A percentile compares a stretch with the other conserved stretches of the same genome.
Evolutionary conservation across 2,329 filamentous ascomycete species (phyloP).

Genomic region (Colletotrichum sp.): DNA sequence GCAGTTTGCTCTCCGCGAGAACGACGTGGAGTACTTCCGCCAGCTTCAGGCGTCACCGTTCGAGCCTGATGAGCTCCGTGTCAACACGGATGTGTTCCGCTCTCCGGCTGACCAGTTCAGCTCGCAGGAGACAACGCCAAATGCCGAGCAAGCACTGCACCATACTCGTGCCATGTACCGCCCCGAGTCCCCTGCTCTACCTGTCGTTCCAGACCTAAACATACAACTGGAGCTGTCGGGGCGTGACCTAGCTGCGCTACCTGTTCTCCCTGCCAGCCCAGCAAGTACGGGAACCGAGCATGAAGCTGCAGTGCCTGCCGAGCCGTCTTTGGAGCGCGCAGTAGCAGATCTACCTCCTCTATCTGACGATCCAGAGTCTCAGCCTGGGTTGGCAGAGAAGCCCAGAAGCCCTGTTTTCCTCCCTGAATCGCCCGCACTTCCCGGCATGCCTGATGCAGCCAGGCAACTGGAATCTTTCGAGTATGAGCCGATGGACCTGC

Average conservation of each 20-base stretch:
- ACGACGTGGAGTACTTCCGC: constrained; percentile 28
- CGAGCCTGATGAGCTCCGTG: constrained; percentile 35
- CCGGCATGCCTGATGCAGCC: not conserved
- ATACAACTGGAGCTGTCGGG: not conserved
- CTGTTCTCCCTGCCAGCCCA: constrained; percentile 2
- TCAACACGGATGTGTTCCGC: constrained; percentile 44
- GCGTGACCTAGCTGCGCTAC: not conserved
- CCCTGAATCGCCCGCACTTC: constrained; percentile 1
- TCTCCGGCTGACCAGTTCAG: constrained; percentile 52
- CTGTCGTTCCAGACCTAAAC: not conserved
- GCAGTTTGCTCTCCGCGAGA: constrained; percentile 30
- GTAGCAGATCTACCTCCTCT: constrained; percentile 13
- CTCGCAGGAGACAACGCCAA: constrained; percentile 73
- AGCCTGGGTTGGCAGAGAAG: not conserved
- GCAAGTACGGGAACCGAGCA: not conserved
- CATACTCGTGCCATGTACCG: not conserved
- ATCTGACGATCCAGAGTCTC: not conserved
- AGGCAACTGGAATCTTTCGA: not conserved
- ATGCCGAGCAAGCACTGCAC: constrained; percentile 46
- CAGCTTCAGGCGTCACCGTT: constrained; percentile 21
- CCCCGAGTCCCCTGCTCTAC: not conserved
- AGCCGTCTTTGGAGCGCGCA: not conserved
- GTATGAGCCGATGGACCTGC: not conserved
- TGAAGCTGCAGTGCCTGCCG: not conserved
- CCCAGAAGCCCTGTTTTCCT: not conserved